Base-by-base conservation (phyloP, 129 eudicot genomes). In the Escallonia herrerae region DNA sequence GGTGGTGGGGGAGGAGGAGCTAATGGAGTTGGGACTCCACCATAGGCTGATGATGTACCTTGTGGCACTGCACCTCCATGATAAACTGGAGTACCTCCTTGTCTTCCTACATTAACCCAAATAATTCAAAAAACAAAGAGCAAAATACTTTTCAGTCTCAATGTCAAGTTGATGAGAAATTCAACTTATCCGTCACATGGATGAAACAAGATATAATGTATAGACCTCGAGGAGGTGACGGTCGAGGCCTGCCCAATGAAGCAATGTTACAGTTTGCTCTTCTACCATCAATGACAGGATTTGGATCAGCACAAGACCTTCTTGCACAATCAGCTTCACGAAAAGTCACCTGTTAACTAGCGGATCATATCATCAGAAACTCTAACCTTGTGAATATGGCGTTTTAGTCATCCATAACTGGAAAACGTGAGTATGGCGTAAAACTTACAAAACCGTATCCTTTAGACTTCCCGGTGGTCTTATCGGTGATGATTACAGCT, bases 381-480 rank as follows among this genome's bases (percentile, higher is more conserved):
- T 6, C 11, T 51, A 7, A 51, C 8, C 56, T 11, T 1, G 8
- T 11, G 12, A 6, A 51, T 51, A 51, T 51, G n/a, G 3, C 4
- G 8, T 6, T 11, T 11, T 51, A 3, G 13, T 51, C 12, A 51
- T 45, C 6, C 49, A 45, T 3, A 51, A 51, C 7, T 12, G 14
- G 4, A 13, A 2, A 6, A 11, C 13, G 15, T 53, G 14, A 4
- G 7, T 8, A 53, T 8, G 14, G 4, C 2, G 2, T 12, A 53
- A 3, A 22, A 86, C 97, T 83, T 88, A 93, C 98, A 69, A 93
- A 93, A 72, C 98, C 98, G 55, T 93, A 93, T 64, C 98, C 98
- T 73, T 93, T 93, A 60, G 98, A 93, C 64, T 93, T 88, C 40
- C 91, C 95, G 15, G 96, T 88, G 83, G 73, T 68, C 78, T 88